phyloP scores from a whole-genome alignment of 2,329 filamentous ascomycete genomes.

The Apiospora marii region DNA sequence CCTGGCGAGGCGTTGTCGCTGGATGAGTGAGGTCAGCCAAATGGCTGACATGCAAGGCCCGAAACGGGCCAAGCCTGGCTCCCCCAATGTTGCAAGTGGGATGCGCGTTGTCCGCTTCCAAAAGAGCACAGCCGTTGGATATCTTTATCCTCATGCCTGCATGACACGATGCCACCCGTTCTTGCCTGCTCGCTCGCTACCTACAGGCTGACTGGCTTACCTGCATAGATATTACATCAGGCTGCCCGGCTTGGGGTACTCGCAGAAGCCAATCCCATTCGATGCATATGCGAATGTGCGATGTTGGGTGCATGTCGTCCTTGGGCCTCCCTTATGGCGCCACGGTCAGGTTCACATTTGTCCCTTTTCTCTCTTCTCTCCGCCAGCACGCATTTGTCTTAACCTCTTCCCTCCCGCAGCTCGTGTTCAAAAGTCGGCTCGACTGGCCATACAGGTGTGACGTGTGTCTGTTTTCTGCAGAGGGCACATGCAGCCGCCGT shows the following conservation, averaged over 20 bases:
- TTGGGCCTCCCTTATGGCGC: not conserved
- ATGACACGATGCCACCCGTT: conserved; percentile 16
- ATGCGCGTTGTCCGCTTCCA: conserved; percentile 15
- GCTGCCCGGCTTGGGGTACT: not conserved
- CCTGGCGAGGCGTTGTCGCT: not conserved
- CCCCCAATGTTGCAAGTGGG: conserved; percentile 14
- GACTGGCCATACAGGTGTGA: conserved; percentile 11
- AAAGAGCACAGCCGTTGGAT: conserved; percentile 19
- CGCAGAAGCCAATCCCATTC: not conserved
- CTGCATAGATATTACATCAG: not conserved
- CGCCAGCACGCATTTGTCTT: conserved; percentile 1
- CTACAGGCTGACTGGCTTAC: not conserved
- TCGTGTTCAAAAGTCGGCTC: conserved; percentile 17
- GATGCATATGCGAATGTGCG: conserved; percentile 1
- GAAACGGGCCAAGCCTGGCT: conserved; percentile 11
- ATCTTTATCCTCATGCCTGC: conserved; percentile 16
- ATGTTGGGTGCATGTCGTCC: not conserved
- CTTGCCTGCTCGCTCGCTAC: not conserved
- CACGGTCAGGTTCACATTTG: not conserved
- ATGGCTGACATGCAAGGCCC: conserved; percentile 14
- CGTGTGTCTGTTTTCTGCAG: conserved; percentile 20
- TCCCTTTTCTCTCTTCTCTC: not conserved
- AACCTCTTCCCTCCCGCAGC: not conserved
- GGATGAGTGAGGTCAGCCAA: conserved; percentile 14
- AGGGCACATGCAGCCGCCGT: conserved; percentile 12